A percentile compares a stretch with the other conserved stretches of the same genome.
Evolutionary conservation across 441 rosid species (phyloP).

Genomic region (Codiaeum variegatum): DNA sequence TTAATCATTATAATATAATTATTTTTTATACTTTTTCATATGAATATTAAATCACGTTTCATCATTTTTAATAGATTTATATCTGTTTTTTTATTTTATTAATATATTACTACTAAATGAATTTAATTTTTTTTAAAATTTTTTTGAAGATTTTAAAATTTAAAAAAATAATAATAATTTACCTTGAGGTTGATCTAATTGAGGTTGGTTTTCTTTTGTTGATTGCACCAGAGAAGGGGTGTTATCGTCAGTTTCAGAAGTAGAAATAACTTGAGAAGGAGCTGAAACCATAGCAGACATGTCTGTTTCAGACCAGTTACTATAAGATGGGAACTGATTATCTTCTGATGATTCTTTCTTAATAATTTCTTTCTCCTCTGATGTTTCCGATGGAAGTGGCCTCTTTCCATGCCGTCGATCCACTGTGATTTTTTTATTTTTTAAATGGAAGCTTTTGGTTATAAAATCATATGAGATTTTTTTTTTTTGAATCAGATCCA

Average conservation of each 20-base stretch:
- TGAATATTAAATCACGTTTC: too few species aligned
- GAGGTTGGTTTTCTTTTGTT: too few species aligned
- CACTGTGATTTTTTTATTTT: slow-evolving; percentile 35
- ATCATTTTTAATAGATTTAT: too few species aligned
- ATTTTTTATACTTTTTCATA: too few species aligned
- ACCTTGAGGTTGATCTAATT: too few species aligned
- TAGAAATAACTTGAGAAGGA: slow-evolving; percentile 52
- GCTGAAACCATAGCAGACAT: slow-evolving; percentile 80
- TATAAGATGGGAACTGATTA: slow-evolving; percentile 29
- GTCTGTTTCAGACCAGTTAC: slow-evolving; percentile 64
- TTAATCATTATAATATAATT: too few species aligned
- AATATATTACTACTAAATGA: too few species aligned
- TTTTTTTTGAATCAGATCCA: not conserved
- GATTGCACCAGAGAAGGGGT: slow-evolving; percentile 26
- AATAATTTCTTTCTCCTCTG: slow-evolving; percentile 64
- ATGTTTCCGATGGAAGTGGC: slow-evolving; percentile 68
- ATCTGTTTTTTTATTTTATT: too few species aligned
- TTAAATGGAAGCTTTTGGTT: not conserved
- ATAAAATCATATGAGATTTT: not conserved
- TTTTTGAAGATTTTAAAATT: too few species aligned
- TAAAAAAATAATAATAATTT: too few species aligned
- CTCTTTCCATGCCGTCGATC: slow-evolving; percentile 94
- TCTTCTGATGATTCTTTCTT: slow-evolving; percentile 17
- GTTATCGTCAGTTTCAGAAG: slow-evolving; percentile 26
- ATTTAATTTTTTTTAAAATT: too few species aligned